Conservation (phyloP, 1,284 basidiomycete genomes). For the Ustanciosporium gigantosporum region DNA sequence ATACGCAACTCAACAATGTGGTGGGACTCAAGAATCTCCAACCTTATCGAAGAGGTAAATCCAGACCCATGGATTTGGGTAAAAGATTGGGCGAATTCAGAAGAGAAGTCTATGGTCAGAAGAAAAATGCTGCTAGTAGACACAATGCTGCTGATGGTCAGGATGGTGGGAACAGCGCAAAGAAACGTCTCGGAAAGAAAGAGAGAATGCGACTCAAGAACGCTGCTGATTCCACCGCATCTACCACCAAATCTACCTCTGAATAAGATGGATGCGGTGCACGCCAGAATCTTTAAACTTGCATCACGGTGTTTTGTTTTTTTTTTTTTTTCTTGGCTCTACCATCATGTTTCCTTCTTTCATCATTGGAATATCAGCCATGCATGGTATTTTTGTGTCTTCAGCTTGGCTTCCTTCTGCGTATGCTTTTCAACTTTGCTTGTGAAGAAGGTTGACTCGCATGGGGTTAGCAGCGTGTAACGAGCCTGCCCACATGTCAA, state of each 20-base stretch:
- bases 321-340: no score
- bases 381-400: no score
- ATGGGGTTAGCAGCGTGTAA: no score
- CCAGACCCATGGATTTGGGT: slow-evolving; percentile 68
- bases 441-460: no score
- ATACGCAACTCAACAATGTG: slow-evolving; percentile 88
- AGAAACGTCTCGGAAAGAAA: slow-evolving; percentile 60
- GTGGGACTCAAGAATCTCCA: slow-evolving; percentile 86
- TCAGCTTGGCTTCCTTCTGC: no score
- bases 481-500: no score
- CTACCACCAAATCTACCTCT: background rate
- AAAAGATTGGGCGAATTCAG: slow-evolving; percentile 78
- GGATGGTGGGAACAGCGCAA: slow-evolving; percentile 42
- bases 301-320: no score
- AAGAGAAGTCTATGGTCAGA: slow-evolving; percentile 60
- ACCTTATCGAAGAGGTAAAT: slow-evolving; percentile 73
- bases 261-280: slow-evolving; percentile 7
- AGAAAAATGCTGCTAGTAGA: slow-evolving; percentile 15
- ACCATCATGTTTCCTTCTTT: no score
- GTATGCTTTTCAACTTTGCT: no score
- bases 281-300: no score
- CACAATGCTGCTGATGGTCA: slow-evolving; percentile 57
- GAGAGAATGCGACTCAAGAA: slow-evolving; percentile 43
- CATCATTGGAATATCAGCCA: no score
- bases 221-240: slow-evolving; percentile 3